Base-by-base conservation (phyloP, 148 eudicot genomes). In the Chenopodium quinoa region DNA sequence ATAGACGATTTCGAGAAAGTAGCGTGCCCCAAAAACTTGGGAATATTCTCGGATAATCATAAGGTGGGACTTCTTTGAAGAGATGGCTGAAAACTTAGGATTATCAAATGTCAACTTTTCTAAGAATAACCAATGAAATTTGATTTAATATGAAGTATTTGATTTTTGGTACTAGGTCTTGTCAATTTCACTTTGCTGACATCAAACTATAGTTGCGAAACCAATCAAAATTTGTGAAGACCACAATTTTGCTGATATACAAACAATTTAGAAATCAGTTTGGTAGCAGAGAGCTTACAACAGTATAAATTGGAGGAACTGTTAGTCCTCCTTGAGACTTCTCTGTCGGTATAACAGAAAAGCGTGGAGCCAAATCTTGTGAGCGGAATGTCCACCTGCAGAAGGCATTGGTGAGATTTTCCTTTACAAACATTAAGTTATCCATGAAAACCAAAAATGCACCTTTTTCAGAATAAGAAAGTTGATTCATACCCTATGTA, bases 301-400 rank as follows among this genome's bases (percentile, higher is more conserved):
- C 89, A 77, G 97, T 87, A 82, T 90, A 96, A 46, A 96, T 89
- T 8, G 99, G 99, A 89, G 99, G 97, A 79, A 90, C 82, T 4
- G 34, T 47, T 74, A 82, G 75, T 25, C 91, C 90, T 48, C 82
- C 88, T 75, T 87, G 90, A 58, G 86, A 88, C 83, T 89, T 96
- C 76, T 89, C 82, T 80, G 86, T 85, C 3, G 99, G 98, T 90
- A 96, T 92, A 75, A 96, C 88, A 12, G 97, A 91, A 85, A 96
- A 96, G 68, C 85, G 93, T 22, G 97, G 98, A 23, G 91, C 92
- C 81, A 90, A 77, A 73, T 96, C 90, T 82, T 90, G 93, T 79
- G 94, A 90, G 78, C 99, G 91, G 86, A 96, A 96, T 70, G 88
- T 96, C 97, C 97, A 96, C 84, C 99, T 96, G 92, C 12, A 31